Evolutionary conservation across 2,329 filamentous ascomycete species (phyloP).

Genomic region (Fusarium lyarnte): DNA sequence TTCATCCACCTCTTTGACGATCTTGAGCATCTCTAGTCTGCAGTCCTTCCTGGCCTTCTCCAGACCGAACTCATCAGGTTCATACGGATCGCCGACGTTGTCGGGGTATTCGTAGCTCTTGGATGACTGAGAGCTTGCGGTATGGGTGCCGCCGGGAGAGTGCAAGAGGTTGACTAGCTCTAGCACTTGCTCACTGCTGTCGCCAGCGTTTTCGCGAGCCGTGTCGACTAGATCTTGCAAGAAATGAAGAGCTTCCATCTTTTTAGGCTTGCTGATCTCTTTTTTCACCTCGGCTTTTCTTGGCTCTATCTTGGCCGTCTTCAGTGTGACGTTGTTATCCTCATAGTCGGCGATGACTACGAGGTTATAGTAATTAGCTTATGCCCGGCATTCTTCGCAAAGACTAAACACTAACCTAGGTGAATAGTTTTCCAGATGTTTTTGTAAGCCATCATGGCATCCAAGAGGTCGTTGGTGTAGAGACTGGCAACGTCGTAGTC

Average conservation of each 20-base stretch:
- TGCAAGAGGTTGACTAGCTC: neutral
- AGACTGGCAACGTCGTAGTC: neutral
- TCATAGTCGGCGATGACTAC: neutral
- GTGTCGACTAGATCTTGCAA: neutral
- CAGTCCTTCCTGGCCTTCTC: neutral
- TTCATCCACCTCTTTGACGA: neutral
- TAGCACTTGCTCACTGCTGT: neutral
- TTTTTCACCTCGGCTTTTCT: neutral
- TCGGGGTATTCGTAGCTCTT: neutral
- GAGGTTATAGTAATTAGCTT: neutral
- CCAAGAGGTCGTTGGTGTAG: neutral
- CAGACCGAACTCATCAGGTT: neutral
- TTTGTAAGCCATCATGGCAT: neutral
- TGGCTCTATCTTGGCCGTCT: neutral
- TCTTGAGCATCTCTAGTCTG: neutral
- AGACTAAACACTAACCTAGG: neutral
- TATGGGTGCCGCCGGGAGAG: neutral
- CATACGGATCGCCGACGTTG: neutral
- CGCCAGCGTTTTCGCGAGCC: neutral
- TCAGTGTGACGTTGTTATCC: neutral
- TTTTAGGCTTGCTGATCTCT: neutral
- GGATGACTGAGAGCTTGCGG: neutral
- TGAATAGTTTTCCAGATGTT: neutral
- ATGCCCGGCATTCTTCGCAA: neutral
- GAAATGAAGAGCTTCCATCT: neutral